Evolutionary conservation across 805 yeast genomes (phyloP).

Genomic region (Kodamaea sagamina): DNA sequence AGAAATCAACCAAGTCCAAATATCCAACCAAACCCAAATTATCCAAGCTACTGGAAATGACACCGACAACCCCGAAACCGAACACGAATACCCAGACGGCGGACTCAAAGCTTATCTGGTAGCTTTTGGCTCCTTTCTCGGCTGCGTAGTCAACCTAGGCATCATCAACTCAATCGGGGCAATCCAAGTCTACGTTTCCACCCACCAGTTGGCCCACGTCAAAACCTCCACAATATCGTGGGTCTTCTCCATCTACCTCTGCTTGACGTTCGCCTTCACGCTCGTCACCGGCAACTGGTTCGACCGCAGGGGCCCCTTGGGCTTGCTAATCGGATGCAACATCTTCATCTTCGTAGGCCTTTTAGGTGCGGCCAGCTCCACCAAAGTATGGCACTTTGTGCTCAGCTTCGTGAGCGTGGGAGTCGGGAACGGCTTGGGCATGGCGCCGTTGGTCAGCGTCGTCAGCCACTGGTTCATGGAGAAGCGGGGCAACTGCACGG

Average conservation of each 20-base stretch:
- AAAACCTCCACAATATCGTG: conserved; percentile 56
- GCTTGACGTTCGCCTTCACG: conserved; percentile 50
- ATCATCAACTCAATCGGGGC: conserved; percentile 61
- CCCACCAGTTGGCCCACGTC: conserved; percentile 51
- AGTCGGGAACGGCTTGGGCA: conserved; percentile 58
- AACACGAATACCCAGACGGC: conserved; percentile 56
- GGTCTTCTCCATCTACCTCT: conserved; percentile 62
- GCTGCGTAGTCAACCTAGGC: conserved; percentile 57
- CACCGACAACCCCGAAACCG: no score
- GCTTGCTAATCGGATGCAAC: conserved; percentile 46
- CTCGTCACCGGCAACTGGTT: conserved; percentile 60
- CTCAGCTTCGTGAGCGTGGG: conserved; percentile 59
- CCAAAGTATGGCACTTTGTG: conserved; percentile 58
- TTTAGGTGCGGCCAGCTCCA: conserved; percentile 56
- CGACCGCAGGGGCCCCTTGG: conserved; percentile 59
- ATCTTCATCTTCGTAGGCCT: conserved; percentile 48
- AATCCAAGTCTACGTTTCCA: conserved; percentile 58
- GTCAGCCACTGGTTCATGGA: conserved; percentile 66
- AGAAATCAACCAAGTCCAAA: no score
- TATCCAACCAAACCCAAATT: no score
- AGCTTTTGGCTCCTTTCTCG: conserved; percentile 59
- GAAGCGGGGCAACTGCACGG: conserved; percentile 62
- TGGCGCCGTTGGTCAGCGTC: conserved; percentile 62
- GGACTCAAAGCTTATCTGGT: conserved; percentile 58
- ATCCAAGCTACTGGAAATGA: no score